A percentile compares a stretch with the other conserved stretches of the same genome.
These are phyloP conservation scores for Lactifluus piperatus DNA, from an alignment of 768 basidiomycete genomes.

Conservation along the genomic window DNA sequence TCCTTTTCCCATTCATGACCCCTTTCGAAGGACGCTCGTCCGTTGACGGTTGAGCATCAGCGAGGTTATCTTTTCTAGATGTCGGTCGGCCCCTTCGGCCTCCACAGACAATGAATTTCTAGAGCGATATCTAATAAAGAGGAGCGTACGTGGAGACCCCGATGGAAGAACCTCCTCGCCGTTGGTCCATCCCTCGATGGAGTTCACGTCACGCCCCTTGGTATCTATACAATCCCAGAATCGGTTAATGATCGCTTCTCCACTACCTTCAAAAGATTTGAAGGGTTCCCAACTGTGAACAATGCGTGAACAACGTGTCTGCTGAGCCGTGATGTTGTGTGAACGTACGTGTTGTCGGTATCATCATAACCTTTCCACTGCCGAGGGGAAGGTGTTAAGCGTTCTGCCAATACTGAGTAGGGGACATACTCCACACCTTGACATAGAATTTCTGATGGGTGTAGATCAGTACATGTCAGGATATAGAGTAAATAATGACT, in stretches of 20 bases:
- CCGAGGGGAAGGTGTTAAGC: neutral
- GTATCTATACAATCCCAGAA: conserved; percentile 19
- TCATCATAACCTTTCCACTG: conserved; percentile 20
- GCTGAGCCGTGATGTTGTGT: neutral
- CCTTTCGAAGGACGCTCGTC: neutral
- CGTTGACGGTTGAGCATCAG: neutral
- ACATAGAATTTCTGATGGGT: conserved; percentile 16
- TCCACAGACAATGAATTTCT: neutral
- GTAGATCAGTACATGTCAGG: neutral
- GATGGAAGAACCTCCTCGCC: conserved; percentile 18
- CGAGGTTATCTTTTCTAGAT: neutral
- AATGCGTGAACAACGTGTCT: neutral
- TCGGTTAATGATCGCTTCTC: conserved; percentile 4
- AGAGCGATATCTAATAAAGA: neutral
- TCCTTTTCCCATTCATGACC: neutral
- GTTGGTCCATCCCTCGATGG: conserved; percentile 12
- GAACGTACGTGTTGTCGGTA: conserved; percentile 18
- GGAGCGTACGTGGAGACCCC: conserved; percentile 12
- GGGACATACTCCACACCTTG: conserved; percentile 7
- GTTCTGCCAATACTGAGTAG: neutral
- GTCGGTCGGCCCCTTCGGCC: conserved; percentile 1
- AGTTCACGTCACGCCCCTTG: conserved; percentile 10
- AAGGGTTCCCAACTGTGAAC: conserved; percentile 18
- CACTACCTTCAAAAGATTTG: conserved; percentile 14
- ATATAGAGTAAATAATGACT: neutral